A percentile compares a stretch with the other conserved stretches of the same genome.
These are phyloP conservation scores for Penicillium vulpinum DNA, from an alignment of 2,329 filamentous ascomycete species.

Conservation along the genomic window DNA sequence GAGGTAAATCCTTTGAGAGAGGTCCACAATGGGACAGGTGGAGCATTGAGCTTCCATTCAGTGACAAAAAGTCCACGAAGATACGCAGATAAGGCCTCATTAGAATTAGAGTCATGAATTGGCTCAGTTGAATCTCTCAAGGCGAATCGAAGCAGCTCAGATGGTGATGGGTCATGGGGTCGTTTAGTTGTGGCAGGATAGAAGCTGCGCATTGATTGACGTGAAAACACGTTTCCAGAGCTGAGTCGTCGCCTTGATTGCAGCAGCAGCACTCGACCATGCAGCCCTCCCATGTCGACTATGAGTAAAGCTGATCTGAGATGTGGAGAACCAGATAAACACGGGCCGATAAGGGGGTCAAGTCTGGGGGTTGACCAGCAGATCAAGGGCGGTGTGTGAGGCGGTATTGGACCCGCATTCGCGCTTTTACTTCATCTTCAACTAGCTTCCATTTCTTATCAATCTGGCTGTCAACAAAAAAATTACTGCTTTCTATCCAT, in stretches of 20 bases:
- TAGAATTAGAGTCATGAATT: not conserved
- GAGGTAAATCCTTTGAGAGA: slow-evolving; percentile 16
- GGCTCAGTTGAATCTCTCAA: slow-evolving; percentile 26
- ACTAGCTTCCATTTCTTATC: slow-evolving; percentile 3
- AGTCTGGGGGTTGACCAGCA: slow-evolving; percentile 22
- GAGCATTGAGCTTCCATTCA: slow-evolving; percentile 22
- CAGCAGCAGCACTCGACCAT: not conserved
- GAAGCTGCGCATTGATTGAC: not conserved
- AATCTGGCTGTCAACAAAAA: not conserved
- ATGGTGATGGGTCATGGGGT: slow-evolving; percentile 21
- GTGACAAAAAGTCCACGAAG: slow-evolving; percentile 23
- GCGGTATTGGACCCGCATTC: slow-evolving; percentile 16
- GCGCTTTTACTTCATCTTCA: slow-evolving; percentile 18
- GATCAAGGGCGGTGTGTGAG: slow-evolving; percentile 11
- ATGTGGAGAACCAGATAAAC: slow-evolving; percentile 29
- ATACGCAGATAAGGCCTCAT: slow-evolving; percentile 12
- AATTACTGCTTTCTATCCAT: not conserved
- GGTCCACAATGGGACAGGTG: slow-evolving; percentile 25
- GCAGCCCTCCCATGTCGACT: slow-evolving; percentile 12
- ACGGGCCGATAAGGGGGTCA: slow-evolving; percentile 10
- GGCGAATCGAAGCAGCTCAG: slow-evolving; percentile 36
- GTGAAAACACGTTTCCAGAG: not conserved
- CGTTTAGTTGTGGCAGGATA: not conserved
- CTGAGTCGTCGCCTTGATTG: not conserved
- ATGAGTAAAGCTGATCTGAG: not conserved